These are phyloP conservation scores for Picea sitchensis DNA, from an alignment of 75 land plant genomes.

Conservation along the genomic window DNA sequence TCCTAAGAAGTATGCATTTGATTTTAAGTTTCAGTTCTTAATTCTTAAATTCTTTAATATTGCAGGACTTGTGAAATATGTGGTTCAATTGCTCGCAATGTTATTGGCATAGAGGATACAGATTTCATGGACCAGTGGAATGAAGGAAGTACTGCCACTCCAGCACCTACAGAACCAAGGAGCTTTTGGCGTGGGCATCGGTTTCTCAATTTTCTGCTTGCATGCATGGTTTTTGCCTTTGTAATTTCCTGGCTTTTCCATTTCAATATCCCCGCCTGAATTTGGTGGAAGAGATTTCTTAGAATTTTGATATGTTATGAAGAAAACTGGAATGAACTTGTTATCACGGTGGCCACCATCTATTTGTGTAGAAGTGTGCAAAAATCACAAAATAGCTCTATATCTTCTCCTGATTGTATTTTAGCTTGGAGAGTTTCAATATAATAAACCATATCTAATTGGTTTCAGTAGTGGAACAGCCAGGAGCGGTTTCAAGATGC, in stretches of 20 bases:
- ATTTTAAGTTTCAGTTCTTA: background rate
- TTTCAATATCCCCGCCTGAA: slow-evolving; percentile 53
- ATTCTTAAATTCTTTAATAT: slow-evolving; percentile 9
- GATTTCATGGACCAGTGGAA: slow-evolving; percentile 40
- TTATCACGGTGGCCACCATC: background rate
- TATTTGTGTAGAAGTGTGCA: background rate
- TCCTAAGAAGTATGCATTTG: background rate
- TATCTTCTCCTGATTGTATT: background rate
- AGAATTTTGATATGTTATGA: background rate
- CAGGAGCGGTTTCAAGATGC: background rate
- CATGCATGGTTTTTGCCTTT: slow-evolving; percentile 79
- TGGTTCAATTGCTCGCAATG: slow-evolving; percentile 56
- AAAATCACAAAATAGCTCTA: background rate
- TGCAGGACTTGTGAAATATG: slow-evolving; percentile 80
- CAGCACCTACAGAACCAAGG: slow-evolving; percentile 29
- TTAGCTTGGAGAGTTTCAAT: background rate
- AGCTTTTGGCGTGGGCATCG: slow-evolving; percentile 70
- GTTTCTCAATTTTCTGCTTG: slow-evolving; percentile 67
- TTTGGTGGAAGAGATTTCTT: slow-evolving; percentile 1
- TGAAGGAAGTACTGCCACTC: slow-evolving; percentile 22
- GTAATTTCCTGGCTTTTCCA: slow-evolving; percentile 78
- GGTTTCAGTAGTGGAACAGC: background rate
- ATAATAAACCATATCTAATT: background rate
- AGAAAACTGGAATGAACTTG: slow-evolving; percentile 1
- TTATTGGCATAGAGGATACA: slow-evolving; percentile 33